Percentiles rank a stretch among this genome's conserved stretches.
Conservation (phyloP, 2,329 filamentous ascomycete genomes). For the Zasmidium citrigriseum region DNA sequence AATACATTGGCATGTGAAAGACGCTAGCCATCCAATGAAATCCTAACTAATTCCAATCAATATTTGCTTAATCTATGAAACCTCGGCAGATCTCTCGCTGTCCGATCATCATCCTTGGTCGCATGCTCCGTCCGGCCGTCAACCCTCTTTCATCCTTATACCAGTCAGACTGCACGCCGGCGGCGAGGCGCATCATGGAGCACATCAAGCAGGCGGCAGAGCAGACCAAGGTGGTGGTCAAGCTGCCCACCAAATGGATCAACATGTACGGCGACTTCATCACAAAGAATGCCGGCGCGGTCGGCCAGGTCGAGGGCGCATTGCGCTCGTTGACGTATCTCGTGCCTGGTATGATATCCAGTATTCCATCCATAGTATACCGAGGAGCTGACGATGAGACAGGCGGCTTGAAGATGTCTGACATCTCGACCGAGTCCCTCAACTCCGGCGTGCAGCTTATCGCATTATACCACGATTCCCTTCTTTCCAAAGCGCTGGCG, state of each 20-base stretch:
- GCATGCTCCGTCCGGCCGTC: background rate
- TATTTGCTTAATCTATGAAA: too few relatives aligned
- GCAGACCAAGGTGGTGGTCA: conserved; percentile 31
- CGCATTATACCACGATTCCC: conserved; percentile 86
- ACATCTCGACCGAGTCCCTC: conserved; percentile 88
- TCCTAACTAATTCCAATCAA: too few relatives aligned
- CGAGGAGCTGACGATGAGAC: background rate
- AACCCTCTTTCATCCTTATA: background rate
- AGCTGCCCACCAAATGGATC: conserved; percentile 34
- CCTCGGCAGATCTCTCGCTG: too few relatives aligned
- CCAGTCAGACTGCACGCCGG: background rate
- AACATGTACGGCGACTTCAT: conserved; percentile 84
- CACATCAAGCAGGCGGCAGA: conserved; percentile 30
- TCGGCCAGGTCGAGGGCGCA: conserved; percentile 92
- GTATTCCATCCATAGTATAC: background rate
- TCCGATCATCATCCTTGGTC: background rate
- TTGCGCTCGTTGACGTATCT: conserved; percentile 93
- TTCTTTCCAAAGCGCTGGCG: conserved; percentile 68
- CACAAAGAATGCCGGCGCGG: conserved; percentile 88
- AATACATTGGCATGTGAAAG: too few relatives aligned
- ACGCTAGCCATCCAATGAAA: too few relatives aligned
- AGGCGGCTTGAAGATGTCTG: conserved; percentile 86
- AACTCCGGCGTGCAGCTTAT: conserved; percentile 81
- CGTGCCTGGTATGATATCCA: conserved; percentile 67
- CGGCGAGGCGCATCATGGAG: conserved; percentile 24